phyloP scores from a whole-genome alignment of 176 grass and related monocot genomes.

The Poa pratensis region DNA sequence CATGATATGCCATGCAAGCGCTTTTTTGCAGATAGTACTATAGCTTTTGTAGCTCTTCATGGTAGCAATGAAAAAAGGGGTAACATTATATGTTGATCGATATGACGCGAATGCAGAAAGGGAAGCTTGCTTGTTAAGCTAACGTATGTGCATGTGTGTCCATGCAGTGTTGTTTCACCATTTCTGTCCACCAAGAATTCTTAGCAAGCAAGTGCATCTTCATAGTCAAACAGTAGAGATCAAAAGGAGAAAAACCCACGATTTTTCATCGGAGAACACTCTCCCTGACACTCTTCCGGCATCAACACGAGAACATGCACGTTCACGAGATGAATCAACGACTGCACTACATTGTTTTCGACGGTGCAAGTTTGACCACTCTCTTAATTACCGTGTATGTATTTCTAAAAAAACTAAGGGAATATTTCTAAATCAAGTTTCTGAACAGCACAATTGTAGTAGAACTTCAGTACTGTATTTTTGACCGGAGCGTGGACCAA shows the following conservation, averaged over 20 bases:
- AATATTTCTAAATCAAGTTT: not conserved
- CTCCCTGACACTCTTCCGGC: not conserved
- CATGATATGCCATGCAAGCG: not conserved
- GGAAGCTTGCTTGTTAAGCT: not conserved
- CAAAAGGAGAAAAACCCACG: not conserved
- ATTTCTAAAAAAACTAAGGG: not conserved
- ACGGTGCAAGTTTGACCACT: not conserved
- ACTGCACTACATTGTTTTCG: not conserved
- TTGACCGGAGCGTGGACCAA: conserved; percentile 13
- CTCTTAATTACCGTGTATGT: not conserved
- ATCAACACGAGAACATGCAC: not conserved
- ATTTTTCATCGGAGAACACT: not conserved
- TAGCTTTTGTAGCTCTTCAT: conserved; percentile 26
- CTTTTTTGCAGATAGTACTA: conserved; percentile 7
- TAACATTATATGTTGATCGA: not conserved
- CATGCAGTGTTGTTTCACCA: not conserved
- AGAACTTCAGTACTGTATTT: not conserved
- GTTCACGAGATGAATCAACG: not conserved
- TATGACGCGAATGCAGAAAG: not conserved
- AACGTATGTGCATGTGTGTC: not conserved
- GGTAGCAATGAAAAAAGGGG: conserved; percentile 7
- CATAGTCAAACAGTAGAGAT: not conserved
- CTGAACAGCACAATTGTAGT: not conserved
- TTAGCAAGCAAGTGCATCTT: not conserved
- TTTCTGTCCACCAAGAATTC: not conserved